phyloP scores from a whole-genome alignment of 2,329 filamentous ascomycete genomes.

The Fusarium sp. region DNA sequence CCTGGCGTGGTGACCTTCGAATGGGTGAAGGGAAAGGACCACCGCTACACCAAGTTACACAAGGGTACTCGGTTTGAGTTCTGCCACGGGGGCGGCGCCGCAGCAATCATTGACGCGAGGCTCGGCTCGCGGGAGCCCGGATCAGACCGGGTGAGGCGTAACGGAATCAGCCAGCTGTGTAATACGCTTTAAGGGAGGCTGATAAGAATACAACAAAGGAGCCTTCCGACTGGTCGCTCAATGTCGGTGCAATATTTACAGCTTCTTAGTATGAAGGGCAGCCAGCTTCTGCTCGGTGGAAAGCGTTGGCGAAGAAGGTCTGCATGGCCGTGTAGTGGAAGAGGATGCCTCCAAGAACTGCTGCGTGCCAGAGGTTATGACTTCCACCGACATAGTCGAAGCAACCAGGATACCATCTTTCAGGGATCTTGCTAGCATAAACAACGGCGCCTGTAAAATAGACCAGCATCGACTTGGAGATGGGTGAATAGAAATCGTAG shows the following conservation, averaged over 20 bases:
- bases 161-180: not conserved
- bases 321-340: conserved; percentile 98
- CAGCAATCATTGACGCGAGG: not conserved
- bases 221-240: not conserved
- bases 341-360: conserved; percentile 93
- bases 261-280: conserved; percentile 62
- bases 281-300: conserved; percentile 72
- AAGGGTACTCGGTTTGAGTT: not conserved
- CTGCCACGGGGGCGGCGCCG: not conserved
- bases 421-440: conserved; percentile 92
- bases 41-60: not conserved
- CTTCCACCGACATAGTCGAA: conserved; percentile 97
- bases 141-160: not conserved
- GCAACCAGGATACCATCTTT: conserved; percentile 90
- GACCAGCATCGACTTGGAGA: conserved; percentile 85
- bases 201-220: not conserved
- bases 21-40: not conserved
- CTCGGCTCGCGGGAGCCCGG: not conserved
- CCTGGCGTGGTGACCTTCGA: not conserved
- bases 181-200: not conserved
- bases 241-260: not conserved
- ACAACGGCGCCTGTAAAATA: conserved; percentile 87
- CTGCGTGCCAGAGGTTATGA: conserved; percentile 98
- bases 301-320: conserved; percentile 86
- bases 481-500: conserved; percentile 88